Percentiles rank a stretch among this genome's conserved stretches.
These are phyloP conservation scores for Trichoderma gracile DNA, from an alignment of 2,329 filamentous ascomycete species.

Conservation along the genomic window DNA sequence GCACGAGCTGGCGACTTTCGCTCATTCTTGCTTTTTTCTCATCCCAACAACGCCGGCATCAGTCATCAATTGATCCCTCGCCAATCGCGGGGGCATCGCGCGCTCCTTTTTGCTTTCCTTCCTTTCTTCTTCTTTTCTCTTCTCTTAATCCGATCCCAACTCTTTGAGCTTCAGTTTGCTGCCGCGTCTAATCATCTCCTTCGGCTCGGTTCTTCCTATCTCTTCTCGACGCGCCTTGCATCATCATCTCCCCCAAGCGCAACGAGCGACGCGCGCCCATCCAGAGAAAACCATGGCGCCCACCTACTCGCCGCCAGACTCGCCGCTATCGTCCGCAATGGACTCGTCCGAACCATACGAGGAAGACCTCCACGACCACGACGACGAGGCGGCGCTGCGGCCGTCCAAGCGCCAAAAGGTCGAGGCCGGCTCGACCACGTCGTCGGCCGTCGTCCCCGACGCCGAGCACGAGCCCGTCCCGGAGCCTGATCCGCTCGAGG, in stretches of 20 bases:
- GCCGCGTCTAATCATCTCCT: too few species aligned
- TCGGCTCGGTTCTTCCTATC: background rate
- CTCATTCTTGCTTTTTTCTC: background rate
- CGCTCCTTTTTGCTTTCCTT: background rate
- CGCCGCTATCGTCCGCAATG: slow-evolving; percentile 49
- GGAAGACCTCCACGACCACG: slow-evolving; percentile 45
- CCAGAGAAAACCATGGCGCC: slow-evolving; percentile 38
- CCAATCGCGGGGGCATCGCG: slow-evolving; percentile 10
- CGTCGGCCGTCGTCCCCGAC: slow-evolving; percentile 46
- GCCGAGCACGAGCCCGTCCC: slow-evolving; percentile 49
- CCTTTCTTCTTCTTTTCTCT: background rate
- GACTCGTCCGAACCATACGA: slow-evolving; percentile 50
- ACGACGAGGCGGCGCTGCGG: slow-evolving; percentile 42
- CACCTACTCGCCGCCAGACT: slow-evolving; percentile 45
- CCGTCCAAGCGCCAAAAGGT: slow-evolving; percentile 52
- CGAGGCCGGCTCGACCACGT: slow-evolving; percentile 47
- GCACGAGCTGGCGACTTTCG: slow-evolving; percentile 8
- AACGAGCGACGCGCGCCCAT: slow-evolving; percentile 26
- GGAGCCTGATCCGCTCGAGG: slow-evolving; percentile 56
- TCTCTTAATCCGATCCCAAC: too few species aligned
- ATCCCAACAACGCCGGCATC: background rate
- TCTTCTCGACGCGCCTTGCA: slow-evolving; percentile 10
- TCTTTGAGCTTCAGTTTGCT: background rate
- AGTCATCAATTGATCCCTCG: slow-evolving; percentile 12
- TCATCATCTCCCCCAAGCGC: background rate